These are phyloP conservation scores for Suaeda aralocaspica DNA, from an alignment of 148 eudicot species.

Conservation along the genomic window DNA sequence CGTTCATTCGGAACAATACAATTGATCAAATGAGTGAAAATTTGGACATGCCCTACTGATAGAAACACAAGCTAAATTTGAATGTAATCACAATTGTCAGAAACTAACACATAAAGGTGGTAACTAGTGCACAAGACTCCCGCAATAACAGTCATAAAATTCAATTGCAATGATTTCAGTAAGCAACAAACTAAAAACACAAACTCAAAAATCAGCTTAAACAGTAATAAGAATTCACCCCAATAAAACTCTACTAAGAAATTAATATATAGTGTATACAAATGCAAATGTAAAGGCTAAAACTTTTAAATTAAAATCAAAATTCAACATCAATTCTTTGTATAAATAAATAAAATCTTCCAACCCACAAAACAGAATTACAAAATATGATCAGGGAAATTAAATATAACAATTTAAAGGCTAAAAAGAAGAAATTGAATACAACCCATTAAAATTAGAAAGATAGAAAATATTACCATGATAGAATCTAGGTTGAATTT, in stretches of 20 bases:
- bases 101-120: too few relatives aligned
- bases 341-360: neutral
- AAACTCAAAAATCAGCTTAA: neutral
- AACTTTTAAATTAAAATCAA: neutral
- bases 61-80: too few relatives aligned
- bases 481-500: constrained; percentile 20
- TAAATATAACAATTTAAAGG: too few relatives aligned
- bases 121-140: too few relatives aligned
- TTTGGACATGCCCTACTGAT: too few relatives aligned
- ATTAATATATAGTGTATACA: neutral
- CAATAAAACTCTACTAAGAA: neutral
- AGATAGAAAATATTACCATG: constrained; percentile 22
- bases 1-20: too few relatives aligned
- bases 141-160: too few relatives aligned
- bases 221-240: neutral
- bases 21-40: too few relatives aligned
- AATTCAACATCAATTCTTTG: neutral
- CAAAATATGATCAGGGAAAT: too few relatives aligned
- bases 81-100: too few relatives aligned
- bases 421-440: neutral
- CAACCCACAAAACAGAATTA: neutral
- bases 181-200: neutral
- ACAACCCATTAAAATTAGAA: constrained; percentile 9
- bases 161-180: too few relatives aligned
- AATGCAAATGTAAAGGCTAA: neutral